Base-by-base conservation (phyloP, 371 early-diverging fungal species). In the Catenaria anguillulae region DNA sequence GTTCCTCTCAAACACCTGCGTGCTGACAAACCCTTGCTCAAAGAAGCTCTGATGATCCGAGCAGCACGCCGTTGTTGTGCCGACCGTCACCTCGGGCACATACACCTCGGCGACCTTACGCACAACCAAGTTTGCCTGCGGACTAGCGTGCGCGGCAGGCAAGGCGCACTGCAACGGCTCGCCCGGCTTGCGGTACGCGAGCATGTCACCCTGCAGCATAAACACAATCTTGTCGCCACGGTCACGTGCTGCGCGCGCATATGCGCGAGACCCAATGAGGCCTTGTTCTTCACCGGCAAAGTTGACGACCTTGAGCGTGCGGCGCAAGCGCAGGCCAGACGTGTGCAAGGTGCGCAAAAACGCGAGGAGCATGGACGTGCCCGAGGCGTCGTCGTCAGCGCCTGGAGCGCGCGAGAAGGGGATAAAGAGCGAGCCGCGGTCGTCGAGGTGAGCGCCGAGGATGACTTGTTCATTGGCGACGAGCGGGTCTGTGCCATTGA, bases 211-310 rank as follows among this genome's bases (percentile, higher is more conserved):
- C 33, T 73, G 71, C 40, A 73, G 54, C 71, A 71, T 73, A 64
- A 67, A 66, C 0, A 64, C 66, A 50, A 73, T 67, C 17, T 26
- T 56, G 33, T 64, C 67, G 3, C 63, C 64, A 10, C 62, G 50
- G 33, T 45, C 40, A 52, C 64, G 64, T 58, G 70, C 29, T 59
- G 64, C 61, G 60, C 62, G 70, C 40, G 73, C 68, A 62, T 67
- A 62, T 0, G 73, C 73, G 17, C 67, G 64, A 31, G 71, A 71
- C 6, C 73, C 73, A 31, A 69, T 66, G 24, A 73, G 60, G 8
- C 73, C 73, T 68, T 73, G 71, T 45, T 73, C 73, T 64, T 73
- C 73, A 52, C 73, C 73, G 36, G 67, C 67, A 45, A 71, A 73
- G 55, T 70, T 67, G 6, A 71, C 61, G 23, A 73, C 60, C 42